phyloP scores from a whole-genome alignment of 1,284 basidiomycete species.

The Microbotryum saponariae region DNA sequence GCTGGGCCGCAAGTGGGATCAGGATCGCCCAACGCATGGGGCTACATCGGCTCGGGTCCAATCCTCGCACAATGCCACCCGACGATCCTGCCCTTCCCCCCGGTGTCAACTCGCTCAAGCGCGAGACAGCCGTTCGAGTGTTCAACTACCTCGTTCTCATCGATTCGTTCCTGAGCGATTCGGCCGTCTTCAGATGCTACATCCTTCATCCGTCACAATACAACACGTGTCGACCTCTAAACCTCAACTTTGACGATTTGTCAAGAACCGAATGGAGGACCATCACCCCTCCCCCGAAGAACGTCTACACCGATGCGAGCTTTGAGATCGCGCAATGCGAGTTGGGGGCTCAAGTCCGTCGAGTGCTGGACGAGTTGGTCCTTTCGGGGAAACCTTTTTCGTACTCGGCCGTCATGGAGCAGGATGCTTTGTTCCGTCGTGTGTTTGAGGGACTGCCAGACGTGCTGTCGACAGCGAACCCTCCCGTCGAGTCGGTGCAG shows the following conservation, averaged over 20 bases:
- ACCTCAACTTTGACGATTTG: conserved; percentile 27
- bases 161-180: conserved; percentile 24
- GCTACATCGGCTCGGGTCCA: conserved; percentile 26
- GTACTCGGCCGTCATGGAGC: conserved; percentile 26
- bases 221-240: conserved; percentile 26
- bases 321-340: conserved; percentile 30
- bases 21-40: conserved; percentile 31
- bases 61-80: conserved; percentile 28
- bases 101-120: conserved; percentile 28
- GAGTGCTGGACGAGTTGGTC: conserved; percentile 29
- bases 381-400: conserved; percentile 13
- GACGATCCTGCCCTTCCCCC: conserved; percentile 34
- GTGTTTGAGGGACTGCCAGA: conserved; percentile 14
- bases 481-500: conserved; percentile 1
- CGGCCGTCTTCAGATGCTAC: conserved; percentile 19
- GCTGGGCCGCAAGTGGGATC: conserved; percentile 25
- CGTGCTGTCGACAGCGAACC: conserved; percentile 5
- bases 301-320: conserved; percentile 25
- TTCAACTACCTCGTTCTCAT: conserved; percentile 23
- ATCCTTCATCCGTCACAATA: conserved; percentile 6
- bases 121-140: conserved; percentile 27
- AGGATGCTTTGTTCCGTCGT: conserved; percentile 18
- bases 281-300: conserved; percentile 1
- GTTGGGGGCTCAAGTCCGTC: conserved; percentile 24
- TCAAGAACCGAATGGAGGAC: conserved; percentile 26